phyloP scores from a whole-genome alignment of 2,329 filamentous ascomycete species.

The Xenoacremonium recifei region DNA sequence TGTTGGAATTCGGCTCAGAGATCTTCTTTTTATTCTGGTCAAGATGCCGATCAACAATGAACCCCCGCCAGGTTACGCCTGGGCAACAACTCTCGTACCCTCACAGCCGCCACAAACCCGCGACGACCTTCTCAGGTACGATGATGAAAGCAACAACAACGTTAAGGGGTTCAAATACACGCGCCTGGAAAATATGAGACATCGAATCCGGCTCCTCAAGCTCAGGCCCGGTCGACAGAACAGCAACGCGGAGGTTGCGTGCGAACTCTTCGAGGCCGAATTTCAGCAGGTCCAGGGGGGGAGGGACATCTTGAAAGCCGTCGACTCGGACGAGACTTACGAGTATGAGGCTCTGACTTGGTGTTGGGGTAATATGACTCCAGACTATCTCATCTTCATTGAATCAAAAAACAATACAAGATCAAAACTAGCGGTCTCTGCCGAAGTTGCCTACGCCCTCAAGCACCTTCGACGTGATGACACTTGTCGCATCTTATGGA shows the following conservation, averaged over 20 bases:
- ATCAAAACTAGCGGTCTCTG: not conserved
- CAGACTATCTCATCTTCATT: not conserved
- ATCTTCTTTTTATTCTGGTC: not conserved
- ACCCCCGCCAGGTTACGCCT: not conserved
- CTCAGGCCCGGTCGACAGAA: not conserved
- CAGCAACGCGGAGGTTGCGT: not conserved
- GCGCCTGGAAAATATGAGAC: not conserved
- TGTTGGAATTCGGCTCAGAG: not conserved
- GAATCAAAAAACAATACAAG: not conserved
- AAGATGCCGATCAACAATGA: not conserved
- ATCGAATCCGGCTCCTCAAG: not conserved
- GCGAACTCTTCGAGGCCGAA: slow-evolving; percentile 1
- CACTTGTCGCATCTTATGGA: not conserved
- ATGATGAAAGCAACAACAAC: not conserved
- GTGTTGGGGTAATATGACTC: not conserved
- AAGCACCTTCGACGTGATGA: not conserved
- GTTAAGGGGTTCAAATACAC: not conserved
- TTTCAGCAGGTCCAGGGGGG: not conserved
- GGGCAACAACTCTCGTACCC: not conserved
- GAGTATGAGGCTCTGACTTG: slow-evolving; percentile 1
- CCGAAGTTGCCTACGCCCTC: not conserved
- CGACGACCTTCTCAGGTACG: not conserved
- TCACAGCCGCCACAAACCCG: not conserved
- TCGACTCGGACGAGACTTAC: not conserved
- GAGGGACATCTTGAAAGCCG: not conserved